Base-by-base conservation (phyloP, 768 basidiomycete genomes). In the Phaeolepiota aurea region DNA sequence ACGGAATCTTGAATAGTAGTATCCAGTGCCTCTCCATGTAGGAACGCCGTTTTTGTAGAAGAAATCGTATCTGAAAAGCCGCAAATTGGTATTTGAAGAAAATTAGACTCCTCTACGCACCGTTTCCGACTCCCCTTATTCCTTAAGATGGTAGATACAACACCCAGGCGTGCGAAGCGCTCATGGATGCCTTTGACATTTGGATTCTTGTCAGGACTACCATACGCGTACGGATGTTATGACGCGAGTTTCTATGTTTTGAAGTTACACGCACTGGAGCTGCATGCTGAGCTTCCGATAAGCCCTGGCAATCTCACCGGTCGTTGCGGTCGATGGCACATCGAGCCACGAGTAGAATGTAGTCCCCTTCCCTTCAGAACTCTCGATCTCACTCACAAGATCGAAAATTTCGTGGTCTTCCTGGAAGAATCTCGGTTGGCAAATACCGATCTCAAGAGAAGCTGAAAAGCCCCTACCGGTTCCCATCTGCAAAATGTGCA, bases 41-140 rank as follows among this genome's bases (percentile, higher is more conserved):
- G 94, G 94, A 3, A 99, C 91, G 15, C 94, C 94, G 47, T 97
- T 97, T 63, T 94, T 92, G 71, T 87, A 87, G 74, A 98, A 99
- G 59, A 87, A 87, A 58, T 89, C 86, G 47, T 89, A 89, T 49
- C 88, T 88, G 45, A 11, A 45, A n/a, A n/a, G n/a, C n/a, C n/a
- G n/a, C n/a, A n/a, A n/a, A n/a, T n/a, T n/a, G n/a, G n/a, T n/a
- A n/a, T n/a, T n/a, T n/a, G n/a, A n/a, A n/a, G n/a, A n/a, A n/a
- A n/a, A n/a, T n/a, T n/a, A n/a, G n/a, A n/a, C n/a, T n/a, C n/a
- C n/a, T n/a, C 28, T 4, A 69, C 81, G 41, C 57, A 89, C 78
- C 90, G 71, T 58, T 87, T 74, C 25, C 91, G 76, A 36, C 79
- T 73, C 50, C 87, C 88, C 20, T 69, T 51, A 51, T 80, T 82